Percentiles rank a stretch among this genome's conserved stretches.
phyloP scores from a whole-genome alignment of 2,329 filamentous ascomycete genomes.

The Arthrocladium fulminans region DNA sequence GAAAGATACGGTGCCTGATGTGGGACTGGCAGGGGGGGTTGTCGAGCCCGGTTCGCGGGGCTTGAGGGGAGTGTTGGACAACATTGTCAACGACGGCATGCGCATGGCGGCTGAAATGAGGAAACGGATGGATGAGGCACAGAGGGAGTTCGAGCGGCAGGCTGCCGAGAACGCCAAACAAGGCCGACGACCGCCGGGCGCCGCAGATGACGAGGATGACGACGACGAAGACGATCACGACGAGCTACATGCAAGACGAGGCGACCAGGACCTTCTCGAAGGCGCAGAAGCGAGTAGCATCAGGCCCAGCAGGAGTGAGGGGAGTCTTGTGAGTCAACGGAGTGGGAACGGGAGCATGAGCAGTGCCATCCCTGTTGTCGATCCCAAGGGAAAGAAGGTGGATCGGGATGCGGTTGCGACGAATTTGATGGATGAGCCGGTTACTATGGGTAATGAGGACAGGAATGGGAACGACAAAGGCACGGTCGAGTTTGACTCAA shows the following conservation, averaged over 20 bases:
- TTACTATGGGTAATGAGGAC: neutral
- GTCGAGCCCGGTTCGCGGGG: slow-evolving; percentile 62
- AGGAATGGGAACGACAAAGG: too few species aligned
- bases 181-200: slow-evolving; percentile 32
- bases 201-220: slow-evolving; percentile 50
- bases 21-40: slow-evolving; percentile 46
- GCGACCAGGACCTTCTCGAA: slow-evolving; percentile 75
- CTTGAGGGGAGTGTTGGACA: slow-evolving; percentile 85
- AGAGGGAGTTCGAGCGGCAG: slow-evolving; percentile 80
- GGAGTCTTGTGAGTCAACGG: neutral
- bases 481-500: slow-evolving; percentile 5
- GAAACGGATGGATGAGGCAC: slow-evolving; percentile 89
- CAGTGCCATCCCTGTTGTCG: neutral
- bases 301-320: slow-evolving; percentile 2
- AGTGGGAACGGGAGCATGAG: neutral
- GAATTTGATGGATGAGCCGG: slow-evolving; percentile 4
- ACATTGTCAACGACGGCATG: slow-evolving; percentile 96
- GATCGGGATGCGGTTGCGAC: slow-evolving; percentile 1
- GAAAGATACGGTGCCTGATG: slow-evolving; percentile 23
- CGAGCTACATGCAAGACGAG: slow-evolving; percentile 61
- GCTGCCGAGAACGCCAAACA: slow-evolving; percentile 42
- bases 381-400: slow-evolving; percentile 1
- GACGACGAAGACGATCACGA: slow-evolving; percentile 46
- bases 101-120: slow-evolving; percentile 87
- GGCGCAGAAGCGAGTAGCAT: slow-evolving; percentile 9